Evolutionary conservation across 805 yeast species (phyloP).

Genomic region (Ogataea populi-albae): DNA sequence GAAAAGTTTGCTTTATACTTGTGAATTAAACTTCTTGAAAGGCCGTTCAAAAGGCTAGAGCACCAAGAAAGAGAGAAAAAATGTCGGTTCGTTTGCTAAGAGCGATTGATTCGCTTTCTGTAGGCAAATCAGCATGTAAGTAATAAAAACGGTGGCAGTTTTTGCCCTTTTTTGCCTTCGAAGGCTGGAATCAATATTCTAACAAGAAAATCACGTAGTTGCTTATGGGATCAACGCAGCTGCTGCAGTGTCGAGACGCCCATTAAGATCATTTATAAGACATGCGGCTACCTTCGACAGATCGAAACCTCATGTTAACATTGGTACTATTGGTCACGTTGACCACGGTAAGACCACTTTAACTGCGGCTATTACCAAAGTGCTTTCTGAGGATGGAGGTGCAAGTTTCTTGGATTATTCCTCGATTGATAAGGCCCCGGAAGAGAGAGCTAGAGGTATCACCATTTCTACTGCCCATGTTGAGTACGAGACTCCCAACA

Average conservation of each 20-base stretch:
- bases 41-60: too few relatives aligned
- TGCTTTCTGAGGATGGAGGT: constrained; percentile 82
- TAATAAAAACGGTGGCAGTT: constrained; percentile 1
- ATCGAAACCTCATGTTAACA: constrained; percentile 92
- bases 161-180: too few relatives aligned
- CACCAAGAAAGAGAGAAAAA: too few relatives aligned
- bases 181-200: too few relatives aligned
- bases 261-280: constrained; percentile 24
- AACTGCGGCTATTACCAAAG: constrained; percentile 98
- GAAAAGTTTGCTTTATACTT: constrained; percentile 7
- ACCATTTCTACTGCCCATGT: constrained; percentile 98
- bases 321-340: constrained; percentile 98
- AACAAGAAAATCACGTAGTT: too few relatives aligned
- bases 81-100: constrained; percentile 33
- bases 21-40: too few relatives aligned
- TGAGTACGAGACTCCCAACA: constrained; percentile 90
- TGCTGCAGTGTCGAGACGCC: too few relatives aligned
- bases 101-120: constrained; percentile 24
- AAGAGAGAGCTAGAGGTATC: constrained; percentile 99
- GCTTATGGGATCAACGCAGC: too few relatives aligned
- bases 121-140: constrained; percentile 28
- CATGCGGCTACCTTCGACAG: constrained; percentile 82
- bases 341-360: constrained; percentile 98
- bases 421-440: constrained; percentile 95
- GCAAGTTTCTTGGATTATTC: constrained; percentile 92